Evolutionary conservation across 164 flowering plant genomes (phyloP).

Genomic region (Magnolia officinalis): DNA sequence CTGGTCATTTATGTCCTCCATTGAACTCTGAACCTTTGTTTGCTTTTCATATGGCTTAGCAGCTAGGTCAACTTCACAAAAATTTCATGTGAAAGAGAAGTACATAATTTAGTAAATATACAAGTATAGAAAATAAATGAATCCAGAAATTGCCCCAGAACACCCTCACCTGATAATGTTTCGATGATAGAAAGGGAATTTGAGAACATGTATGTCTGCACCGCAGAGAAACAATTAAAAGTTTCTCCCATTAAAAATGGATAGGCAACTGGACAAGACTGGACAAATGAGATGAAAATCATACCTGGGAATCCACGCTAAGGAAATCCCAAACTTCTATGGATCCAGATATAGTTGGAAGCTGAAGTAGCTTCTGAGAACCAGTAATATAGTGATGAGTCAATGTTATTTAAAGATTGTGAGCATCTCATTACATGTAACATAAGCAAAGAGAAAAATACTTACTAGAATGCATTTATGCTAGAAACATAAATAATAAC

Average conservation of each 20-base stretch:
- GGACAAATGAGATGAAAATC: not conserved
- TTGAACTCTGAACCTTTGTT: slow-evolving; percentile 22
- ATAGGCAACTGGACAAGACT: not conserved
- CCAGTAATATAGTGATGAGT: slow-evolving; percentile 12
- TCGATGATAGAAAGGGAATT: slow-evolving; percentile 82
- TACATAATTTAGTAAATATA: not conserved
- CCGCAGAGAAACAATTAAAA: not conserved
- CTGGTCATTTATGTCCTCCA: slow-evolving; percentile 23
- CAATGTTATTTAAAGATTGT: not conserved
- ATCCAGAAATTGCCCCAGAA: slow-evolving; percentile 1
- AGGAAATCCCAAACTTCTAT: slow-evolving; percentile 99
- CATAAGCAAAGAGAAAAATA: not conserved
- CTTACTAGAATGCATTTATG: not conserved
- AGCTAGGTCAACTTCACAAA: slow-evolving; percentile 54
- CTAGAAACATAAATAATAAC: too few relatives aligned
- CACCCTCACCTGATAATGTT: slow-evolving; percentile 69
- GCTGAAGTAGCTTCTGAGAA: slow-evolving; percentile 75
- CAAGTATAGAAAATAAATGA: not conserved
- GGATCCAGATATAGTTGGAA: slow-evolving; percentile 82
- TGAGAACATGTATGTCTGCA: slow-evolving; percentile 91
- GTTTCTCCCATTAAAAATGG: not conserved
- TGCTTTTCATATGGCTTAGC: slow-evolving; percentile 44
- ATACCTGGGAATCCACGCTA: slow-evolving; percentile 98
- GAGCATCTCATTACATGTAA: not conserved
- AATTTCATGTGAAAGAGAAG: slow-evolving; percentile 2